Conservation (phyloP, 257 asterid genomes). For the Pogostemon cablin region DNA sequence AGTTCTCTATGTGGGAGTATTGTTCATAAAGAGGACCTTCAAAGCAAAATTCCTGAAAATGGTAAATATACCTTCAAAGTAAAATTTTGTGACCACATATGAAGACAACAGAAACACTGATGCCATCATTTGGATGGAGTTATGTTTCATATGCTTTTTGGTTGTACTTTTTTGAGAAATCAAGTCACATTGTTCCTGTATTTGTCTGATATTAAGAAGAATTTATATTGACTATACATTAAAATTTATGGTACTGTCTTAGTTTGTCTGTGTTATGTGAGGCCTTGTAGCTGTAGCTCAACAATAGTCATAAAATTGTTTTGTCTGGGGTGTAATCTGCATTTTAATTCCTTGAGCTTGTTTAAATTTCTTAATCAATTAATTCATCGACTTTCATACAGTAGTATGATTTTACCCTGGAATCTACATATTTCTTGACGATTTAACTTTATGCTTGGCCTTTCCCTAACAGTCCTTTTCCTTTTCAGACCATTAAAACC, state of each 20-base stretch:
- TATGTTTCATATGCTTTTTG: not conserved
- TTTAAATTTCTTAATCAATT: too few species aligned
- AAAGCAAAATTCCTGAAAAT: not conserved
- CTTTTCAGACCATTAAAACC: conserved; percentile 68
- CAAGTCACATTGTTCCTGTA: not conserved
- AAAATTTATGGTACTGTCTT: not conserved
- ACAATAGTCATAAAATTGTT: not conserved
- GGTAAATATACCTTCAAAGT: too few species aligned
- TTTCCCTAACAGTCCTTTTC: not conserved
- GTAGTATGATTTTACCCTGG: not conserved
- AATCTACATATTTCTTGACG: not conserved
- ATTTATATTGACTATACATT: not conserved
- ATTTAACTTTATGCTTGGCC: not conserved
- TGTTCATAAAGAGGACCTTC: not conserved
- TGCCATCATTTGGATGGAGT: not conserved
- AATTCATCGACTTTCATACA: not conserved
- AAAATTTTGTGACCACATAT: not conserved
- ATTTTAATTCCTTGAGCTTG: not conserved
- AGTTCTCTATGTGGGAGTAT: not conserved
- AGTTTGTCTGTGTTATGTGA: not conserved
- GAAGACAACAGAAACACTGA: not conserved
- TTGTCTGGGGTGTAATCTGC: not conserved
- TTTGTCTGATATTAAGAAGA: not conserved
- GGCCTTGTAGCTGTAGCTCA: not conserved
- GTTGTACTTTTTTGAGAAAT: not conserved